Evolutionary conservation across 176 grass and related monocot genomes (phyloP).

Genomic region (Lolium perenne): DNA sequence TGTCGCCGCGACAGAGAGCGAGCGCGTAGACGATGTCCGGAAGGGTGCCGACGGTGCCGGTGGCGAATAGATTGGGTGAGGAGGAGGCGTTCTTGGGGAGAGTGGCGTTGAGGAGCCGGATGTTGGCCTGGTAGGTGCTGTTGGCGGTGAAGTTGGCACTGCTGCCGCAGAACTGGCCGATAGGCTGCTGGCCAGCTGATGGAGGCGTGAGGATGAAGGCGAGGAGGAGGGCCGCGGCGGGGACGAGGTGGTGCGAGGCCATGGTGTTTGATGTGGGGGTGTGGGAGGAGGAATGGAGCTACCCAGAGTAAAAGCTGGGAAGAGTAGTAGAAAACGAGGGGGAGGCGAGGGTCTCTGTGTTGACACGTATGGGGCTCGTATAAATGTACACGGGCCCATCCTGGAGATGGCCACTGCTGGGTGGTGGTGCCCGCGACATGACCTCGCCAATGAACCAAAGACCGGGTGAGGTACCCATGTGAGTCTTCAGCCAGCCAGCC

Average conservation of each 20-base stretch:
- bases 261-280: background rate
- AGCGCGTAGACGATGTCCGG: constrained; percentile 47
- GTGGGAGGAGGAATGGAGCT: too few relatives aligned
- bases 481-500: too few relatives aligned
- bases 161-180: constrained; percentile 16
- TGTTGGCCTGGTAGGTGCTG: constrained; percentile 52
- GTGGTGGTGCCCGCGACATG: too few relatives aligned
- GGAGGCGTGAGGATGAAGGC: background rate
- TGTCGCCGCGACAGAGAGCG: constrained; percentile 60
- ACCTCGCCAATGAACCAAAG: too few relatives aligned
- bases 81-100: constrained; percentile 38
- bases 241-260: background rate
- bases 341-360: too few relatives aligned
- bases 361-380: too few relatives aligned
- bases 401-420: too few relatives aligned
- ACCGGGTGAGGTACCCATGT: too few relatives aligned
- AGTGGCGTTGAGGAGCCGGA: constrained; percentile 41
- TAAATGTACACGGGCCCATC: too few relatives aligned
- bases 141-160: constrained; percentile 53
- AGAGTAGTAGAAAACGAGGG: too few relatives aligned
- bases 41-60: background rate
- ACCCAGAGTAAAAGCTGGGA: too few relatives aligned
- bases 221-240: background rate
- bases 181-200: background rate
- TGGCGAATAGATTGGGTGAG: constrained; percentile 38